Evolutionary conservation across 2,329 filamentous ascomycete genomes (phyloP), one percentile per base, ranked within the genome.

Genomic region (Colletotrichum tropicicola): DNA sequence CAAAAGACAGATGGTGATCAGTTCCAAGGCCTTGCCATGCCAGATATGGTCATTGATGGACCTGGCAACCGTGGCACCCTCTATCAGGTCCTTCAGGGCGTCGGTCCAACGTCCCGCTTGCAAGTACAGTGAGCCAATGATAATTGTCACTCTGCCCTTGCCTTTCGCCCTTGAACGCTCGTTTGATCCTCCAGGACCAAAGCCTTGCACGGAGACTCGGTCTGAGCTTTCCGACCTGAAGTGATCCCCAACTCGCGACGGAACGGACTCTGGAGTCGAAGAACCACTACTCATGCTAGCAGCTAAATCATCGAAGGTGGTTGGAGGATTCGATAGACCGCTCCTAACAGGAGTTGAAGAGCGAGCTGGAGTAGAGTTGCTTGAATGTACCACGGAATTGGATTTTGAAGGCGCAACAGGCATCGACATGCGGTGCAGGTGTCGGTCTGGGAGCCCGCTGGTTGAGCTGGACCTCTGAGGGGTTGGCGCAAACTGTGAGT

Each of bases 1-100:
- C 41, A 98, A 74, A 69, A 98, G 85, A 73, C 91, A 93, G 25
- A 97, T 85, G 48, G 96, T 81, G 65, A 97, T 92, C 27, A 94
- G 89, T 74, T 99, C 97, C 19, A 99, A 83, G 1, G 93, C 94
- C 78, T 98, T 98, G 17, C 92, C 96, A 79, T 98, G 93, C 95
- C 96, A 99, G n/a, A 98, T 77, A 77, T 97, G 93, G 77, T 99
- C 96, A 71, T 93, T 94, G 63, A 92, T 87, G 37, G 89, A 89
- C 71, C 93, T 91, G 15, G 93, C 91, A 70, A 91, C 88, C 9
- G 87, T 87, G 2, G 92, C 94, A 57, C 91, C 93, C 65, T 98
- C 95, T 9, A 89, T 83, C 21, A 98, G 86, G 73, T 97, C 93
- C 74, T 89, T 91, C 47, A 98, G 77, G 7, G 95, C 94, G 78